phyloP scores from a whole-genome alignment of 768 basidiomycete genomes.

The Clavaria fumosa region DNA sequence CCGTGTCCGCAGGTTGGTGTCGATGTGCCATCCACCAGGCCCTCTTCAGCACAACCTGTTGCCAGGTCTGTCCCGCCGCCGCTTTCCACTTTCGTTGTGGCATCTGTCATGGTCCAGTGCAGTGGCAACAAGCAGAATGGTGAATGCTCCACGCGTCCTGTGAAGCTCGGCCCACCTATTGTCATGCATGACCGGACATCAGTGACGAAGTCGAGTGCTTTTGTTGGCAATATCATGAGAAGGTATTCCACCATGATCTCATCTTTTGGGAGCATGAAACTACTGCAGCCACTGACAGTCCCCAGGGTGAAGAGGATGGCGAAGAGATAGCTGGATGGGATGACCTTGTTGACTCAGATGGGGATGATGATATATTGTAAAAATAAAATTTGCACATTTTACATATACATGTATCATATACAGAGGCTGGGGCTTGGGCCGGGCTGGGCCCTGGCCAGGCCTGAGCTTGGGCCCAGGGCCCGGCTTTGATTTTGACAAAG shows the following conservation, averaged over 20 bases:
- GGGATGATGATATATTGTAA: no score
- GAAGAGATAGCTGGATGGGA: no score
- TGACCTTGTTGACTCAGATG: no score
- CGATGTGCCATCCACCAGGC: conserved; percentile 12
- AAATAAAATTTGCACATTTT: no score
- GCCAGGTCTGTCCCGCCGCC: conserved; percentile 13
- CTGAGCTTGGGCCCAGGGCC: no score
- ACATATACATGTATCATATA: no score
- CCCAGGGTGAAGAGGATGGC: no score
- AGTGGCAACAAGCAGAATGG: conserved; percentile 49
- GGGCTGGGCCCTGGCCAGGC: no score
- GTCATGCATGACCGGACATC: conserved; percentile 18
- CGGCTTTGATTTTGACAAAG: no score
- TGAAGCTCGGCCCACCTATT: conserved; percentile 28
- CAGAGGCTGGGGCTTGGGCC: no score
- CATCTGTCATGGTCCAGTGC: conserved; percentile 33
- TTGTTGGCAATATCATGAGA: conserved; percentile 51
- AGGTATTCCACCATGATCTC: conserved; percentile 34
- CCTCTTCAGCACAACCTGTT: conserved; percentile 14
- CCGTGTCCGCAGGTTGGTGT: conserved; percentile 18
- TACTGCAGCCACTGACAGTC: no score
- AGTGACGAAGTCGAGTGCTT: conserved; percentile 32
- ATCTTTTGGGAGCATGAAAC: conserved; percentile 41
- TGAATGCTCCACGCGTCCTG: conserved; percentile 41
- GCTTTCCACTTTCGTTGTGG: conserved; percentile 8